Evolutionary conservation across 371 early-diverging fungal genomes (phyloP), one percentile per base, ranked within the genome.

Genomic region (Fennellomyces sp.): DNA sequence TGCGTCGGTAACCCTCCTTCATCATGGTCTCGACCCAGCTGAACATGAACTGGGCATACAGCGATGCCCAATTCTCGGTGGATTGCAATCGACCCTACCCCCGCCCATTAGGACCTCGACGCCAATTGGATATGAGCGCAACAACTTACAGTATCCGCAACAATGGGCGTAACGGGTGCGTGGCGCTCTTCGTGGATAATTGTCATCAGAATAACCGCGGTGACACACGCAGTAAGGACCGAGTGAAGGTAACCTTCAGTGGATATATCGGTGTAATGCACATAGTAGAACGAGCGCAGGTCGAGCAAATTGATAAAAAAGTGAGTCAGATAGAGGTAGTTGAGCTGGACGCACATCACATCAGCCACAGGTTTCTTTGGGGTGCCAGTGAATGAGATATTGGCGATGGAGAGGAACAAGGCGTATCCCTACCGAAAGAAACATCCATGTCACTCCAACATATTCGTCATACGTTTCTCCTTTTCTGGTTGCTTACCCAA

Each of bases 21-120:
- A 85, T 73, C 73, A 82, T 72, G 2, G 66, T 65, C 41, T 78
- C 72, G 0, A 79, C 74, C 86, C 86, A 85, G 25, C 68, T 58
- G 45, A 83, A 85, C 66, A 82, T 81, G 49, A 76, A 67, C 47
- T 73, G 69, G 13, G 81, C 80, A 58, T 82, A 85, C 8, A 78
- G 5, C 1, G 86, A 85, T 1, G 83, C 80, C 64, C 80, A 68
- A 28, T 72, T 69, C 51, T 85, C 86, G 17, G 73, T 57, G 3
- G 84, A 80, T 58, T 81, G 65, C 1, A 74, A 21, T n/a, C 86
- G 78, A 19, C 72, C 68, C 72, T 72, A n/a, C n/a, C n/a, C n/a
- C n/a, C n/a, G n/a, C n/a, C n/a, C n/a, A n/a, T n/a, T n/a, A n/a
- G n/a, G n/a, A n/a, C n/a, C n/a, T n/a, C n/a, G n/a, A n/a, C n/a